These are phyloP conservation scores for Aspergillus piperis DNA, from an alignment of 2,329 filamentous ascomycete genomes.

Conservation along the genomic window DNA sequence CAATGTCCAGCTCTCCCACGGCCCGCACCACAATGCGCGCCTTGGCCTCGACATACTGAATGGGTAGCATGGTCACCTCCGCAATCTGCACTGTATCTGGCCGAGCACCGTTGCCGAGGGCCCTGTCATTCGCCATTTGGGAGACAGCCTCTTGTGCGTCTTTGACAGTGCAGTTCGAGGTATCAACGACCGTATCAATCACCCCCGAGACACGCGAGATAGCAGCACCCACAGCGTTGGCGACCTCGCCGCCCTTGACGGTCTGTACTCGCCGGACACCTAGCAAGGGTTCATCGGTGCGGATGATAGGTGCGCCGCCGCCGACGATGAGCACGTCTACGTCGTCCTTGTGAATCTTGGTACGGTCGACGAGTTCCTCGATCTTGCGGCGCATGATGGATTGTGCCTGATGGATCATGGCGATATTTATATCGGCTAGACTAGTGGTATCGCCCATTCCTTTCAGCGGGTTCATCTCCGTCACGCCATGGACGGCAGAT, in stretches of 20 bases:
- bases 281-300: neutral
- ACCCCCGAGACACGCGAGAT: slow-evolving; percentile 59
- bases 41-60: slow-evolving; percentile 39
- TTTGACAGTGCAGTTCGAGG: slow-evolving; percentile 12
- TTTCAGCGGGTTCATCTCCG: neutral
- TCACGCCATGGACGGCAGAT: neutral
- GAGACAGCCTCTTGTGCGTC: slow-evolving; percentile 21
- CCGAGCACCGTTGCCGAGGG: slow-evolving; percentile 3
- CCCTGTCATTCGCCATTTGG: slow-evolving; percentile 1
- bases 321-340: slow-evolving; percentile 60
- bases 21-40: slow-evolving; percentile 33
- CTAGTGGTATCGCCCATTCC: too few species aligned
- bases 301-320: slow-evolving; percentile 49
- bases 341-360: slow-evolving; percentile 11
- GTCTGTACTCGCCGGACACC: slow-evolving; percentile 7
- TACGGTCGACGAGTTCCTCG: slow-evolving; percentile 11
- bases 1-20: slow-evolving; percentile 24
- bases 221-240: slow-evolving; percentile 66
- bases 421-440: too few species aligned
- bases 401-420: neutral
- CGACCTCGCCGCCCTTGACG: slow-evolving; percentile 46
- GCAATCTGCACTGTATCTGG: slow-evolving; percentile 37
- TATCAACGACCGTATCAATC: slow-evolving; percentile 12
- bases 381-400: slow-evolving; percentile 5
- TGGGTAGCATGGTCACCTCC: slow-evolving; percentile 41